Conservation (phyloP, 495 filamentous ascomycete genomes). For the Penicillium manginii region DNA sequence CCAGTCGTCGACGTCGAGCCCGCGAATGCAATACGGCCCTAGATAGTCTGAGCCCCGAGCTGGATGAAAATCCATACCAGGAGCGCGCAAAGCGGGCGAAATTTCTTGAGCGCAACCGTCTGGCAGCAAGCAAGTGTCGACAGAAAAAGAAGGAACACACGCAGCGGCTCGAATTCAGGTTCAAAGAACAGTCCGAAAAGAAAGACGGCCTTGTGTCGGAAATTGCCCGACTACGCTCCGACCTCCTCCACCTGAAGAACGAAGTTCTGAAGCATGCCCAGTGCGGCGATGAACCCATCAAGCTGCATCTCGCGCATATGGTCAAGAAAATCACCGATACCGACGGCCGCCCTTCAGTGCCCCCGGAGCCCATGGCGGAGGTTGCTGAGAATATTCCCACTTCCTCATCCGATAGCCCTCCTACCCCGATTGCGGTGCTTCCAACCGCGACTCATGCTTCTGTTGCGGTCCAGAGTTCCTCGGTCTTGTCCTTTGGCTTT, state of each 20-base stretch:
- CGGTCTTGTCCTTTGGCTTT: conserved; percentile 41
- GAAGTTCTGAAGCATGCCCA: conserved; percentile 61
- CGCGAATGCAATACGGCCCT: conserved; percentile 23
- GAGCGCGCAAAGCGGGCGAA: conserved; percentile 42
- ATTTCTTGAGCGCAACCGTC: conserved; percentile 79
- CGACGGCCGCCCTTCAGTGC: conserved; percentile 16
- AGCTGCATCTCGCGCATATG: conserved; percentile 51
- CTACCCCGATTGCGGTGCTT: conserved; percentile 1
- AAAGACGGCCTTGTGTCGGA: conserved; percentile 67
- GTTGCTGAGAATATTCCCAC: conserved; percentile 13
- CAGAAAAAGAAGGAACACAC: conserved; percentile 84
- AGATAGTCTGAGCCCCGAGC: conserved; percentile 28
- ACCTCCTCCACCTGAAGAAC: conserved; percentile 59
- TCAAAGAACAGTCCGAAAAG: conserved; percentile 57
- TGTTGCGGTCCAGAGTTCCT: conserved; percentile 2
- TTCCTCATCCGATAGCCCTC: neutral
- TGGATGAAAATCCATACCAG: conserved; percentile 30
- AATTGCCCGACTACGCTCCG: conserved; percentile 42
- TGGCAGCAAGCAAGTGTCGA: conserved; percentile 85
- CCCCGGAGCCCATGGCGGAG: conserved; percentile 4
- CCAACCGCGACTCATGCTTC: neutral
- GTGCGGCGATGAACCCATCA: conserved; percentile 60
- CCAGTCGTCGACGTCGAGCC: conserved; percentile 18
- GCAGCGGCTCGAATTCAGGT: conserved; percentile 55
- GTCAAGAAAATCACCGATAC: conserved; percentile 42